Evolutionary conservation across 108 stramenopile genomes (phyloP).

Genomic region (Nitzschia palea): DNA sequence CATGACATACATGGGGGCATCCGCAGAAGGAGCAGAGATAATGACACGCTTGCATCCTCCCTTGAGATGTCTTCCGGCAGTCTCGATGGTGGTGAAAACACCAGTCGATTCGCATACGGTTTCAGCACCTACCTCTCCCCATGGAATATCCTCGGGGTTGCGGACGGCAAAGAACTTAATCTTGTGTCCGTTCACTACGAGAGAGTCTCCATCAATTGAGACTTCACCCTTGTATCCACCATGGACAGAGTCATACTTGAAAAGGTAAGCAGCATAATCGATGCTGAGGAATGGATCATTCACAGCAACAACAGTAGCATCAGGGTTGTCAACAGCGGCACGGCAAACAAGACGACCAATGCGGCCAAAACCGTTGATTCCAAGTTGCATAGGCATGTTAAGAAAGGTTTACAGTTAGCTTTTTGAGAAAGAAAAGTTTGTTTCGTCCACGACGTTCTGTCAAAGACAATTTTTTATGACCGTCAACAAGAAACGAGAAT

Average conservation of each 20-base stretch:
- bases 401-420: not conserved
- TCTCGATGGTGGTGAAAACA: conserved; percentile 91
- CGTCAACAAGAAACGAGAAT: too few relatives aligned
- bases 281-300: conserved; percentile 91
- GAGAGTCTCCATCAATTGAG: conserved; percentile 75
- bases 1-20: conserved; percentile 99
- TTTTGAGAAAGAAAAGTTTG: too few relatives aligned
- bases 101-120: conserved; percentile 98
- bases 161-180: conserved; percentile 88
- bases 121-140: conserved; percentile 88
- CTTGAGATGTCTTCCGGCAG: conserved; percentile 81
- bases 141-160: conserved; percentile 88
- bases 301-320: conserved; percentile 87
- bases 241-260: conserved; percentile 98
- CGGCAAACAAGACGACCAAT: conserved; percentile 97
- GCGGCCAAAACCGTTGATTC: conserved; percentile 97
- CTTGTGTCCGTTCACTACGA: conserved; percentile 78
- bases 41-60: conserved; percentile 97
- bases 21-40: conserved; percentile 93
- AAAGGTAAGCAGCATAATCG: conserved; percentile 92
- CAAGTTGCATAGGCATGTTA: conserved; percentile 69
- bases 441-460: not conserved
- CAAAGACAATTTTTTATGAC: not conserved
- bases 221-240: conserved; percentile 86
- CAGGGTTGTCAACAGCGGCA: conserved; percentile 87